A percentile compares a stretch with the other conserved stretches of the same genome.
These are phyloP conservation scores for Hypoxylon trugodes DNA, from an alignment of 495 filamentous ascomycete genomes.

Conservation along the genomic window DNA sequence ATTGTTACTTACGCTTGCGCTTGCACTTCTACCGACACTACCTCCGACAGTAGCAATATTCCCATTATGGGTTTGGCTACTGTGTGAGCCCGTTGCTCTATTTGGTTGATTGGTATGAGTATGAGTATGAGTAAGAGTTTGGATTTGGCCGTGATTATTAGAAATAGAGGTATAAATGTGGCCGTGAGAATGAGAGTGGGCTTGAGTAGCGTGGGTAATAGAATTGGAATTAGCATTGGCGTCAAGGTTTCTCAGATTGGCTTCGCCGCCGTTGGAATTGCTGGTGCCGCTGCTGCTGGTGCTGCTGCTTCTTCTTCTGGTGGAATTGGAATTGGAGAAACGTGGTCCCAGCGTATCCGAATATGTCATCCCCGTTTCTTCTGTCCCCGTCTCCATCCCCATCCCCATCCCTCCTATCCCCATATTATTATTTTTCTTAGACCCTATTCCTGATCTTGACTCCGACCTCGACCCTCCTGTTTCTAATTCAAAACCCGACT, in stretches of 20 bases:
- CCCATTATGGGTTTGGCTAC: conserved; percentile 33
- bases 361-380: conserved; percentile 30
- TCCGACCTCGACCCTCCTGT: conserved; percentile 26
- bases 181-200: conserved; percentile 14
- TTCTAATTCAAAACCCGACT: too few relatives aligned
- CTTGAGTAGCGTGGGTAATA: conserved; percentile 26
- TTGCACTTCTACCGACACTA: conserved; percentile 19
- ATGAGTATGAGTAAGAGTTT: too few relatives aligned
- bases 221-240: conserved; percentile 31
- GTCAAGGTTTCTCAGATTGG: conserved; percentile 25
- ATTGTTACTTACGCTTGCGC: conserved; percentile 2
- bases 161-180: too few relatives aligned
- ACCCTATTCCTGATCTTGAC: conserved; percentile 19
- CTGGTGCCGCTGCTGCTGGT: not conserved
- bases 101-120: too few relatives aligned
- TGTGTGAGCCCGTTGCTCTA: conserved; percentile 17
- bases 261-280: conserved; percentile 7
- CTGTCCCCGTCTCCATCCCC: conserved; percentile 12
- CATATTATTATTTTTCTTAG: conserved; percentile 22
- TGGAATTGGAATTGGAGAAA: conserved; percentile 40
- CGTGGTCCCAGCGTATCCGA: conserved; percentile 42
- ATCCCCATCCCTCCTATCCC: too few relatives aligned
- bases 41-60: conserved; percentile 23
- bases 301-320: too few relatives aligned
- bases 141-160: too few relatives aligned